phyloP scores from a whole-genome alignment of 192 early-diverging fungal genomes.

The Coemansia sp. region DNA sequence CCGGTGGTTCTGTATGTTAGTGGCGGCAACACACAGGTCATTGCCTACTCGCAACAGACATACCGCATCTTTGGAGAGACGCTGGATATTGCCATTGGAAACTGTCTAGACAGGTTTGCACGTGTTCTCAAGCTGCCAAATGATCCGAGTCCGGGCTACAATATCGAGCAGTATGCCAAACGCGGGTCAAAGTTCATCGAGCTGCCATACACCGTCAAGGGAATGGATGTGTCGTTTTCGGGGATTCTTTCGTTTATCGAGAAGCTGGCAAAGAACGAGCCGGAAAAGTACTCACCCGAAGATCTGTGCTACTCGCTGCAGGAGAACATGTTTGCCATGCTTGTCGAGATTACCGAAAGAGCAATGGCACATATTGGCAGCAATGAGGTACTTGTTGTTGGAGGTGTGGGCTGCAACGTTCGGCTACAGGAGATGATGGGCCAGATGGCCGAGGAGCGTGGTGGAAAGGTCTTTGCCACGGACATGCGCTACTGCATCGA shows the following conservation, averaged over 20 bases:
- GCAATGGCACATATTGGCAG: slow-evolving; percentile 98
- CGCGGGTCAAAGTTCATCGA: slow-evolving; percentile 82
- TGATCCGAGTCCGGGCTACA: slow-evolving; percentile 96
- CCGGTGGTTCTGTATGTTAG: slow-evolving; percentile 97
- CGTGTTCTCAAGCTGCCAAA: slow-evolving; percentile 89
- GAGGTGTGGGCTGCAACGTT: slow-evolving; percentile 95
- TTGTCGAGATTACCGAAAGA: slow-evolving; percentile 98
- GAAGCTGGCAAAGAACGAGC: slow-evolving; percentile 60
- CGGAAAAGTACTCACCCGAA: slow-evolving; percentile 64
- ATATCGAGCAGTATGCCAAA: slow-evolving; percentile 95
- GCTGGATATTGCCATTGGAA: slow-evolving; percentile 96
- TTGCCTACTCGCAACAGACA: slow-evolving; percentile 90
- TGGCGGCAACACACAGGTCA: slow-evolving; percentile 98
- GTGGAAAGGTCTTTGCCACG: slow-evolving; percentile 87
- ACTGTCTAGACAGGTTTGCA: slow-evolving; percentile 97
- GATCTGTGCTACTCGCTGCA: slow-evolving; percentile 98
- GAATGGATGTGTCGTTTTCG: slow-evolving; percentile 98
- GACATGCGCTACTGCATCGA: slow-evolving; percentile 98
- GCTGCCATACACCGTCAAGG: slow-evolving; percentile 96
- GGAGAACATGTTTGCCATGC: slow-evolving; percentile 98
- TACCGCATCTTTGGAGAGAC: slow-evolving; percentile 99
- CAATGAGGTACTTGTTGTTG: slow-evolving; percentile 89
- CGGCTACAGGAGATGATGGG: slow-evolving; percentile 98
- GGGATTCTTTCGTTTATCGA: slow-evolving; percentile 95
- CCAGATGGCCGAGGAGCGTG: slow-evolving; percentile 86